These are phyloP conservation scores for Daldinia loculata DNA, from an alignment of 495 filamentous ascomycete genomes.

Conservation along the genomic window DNA sequence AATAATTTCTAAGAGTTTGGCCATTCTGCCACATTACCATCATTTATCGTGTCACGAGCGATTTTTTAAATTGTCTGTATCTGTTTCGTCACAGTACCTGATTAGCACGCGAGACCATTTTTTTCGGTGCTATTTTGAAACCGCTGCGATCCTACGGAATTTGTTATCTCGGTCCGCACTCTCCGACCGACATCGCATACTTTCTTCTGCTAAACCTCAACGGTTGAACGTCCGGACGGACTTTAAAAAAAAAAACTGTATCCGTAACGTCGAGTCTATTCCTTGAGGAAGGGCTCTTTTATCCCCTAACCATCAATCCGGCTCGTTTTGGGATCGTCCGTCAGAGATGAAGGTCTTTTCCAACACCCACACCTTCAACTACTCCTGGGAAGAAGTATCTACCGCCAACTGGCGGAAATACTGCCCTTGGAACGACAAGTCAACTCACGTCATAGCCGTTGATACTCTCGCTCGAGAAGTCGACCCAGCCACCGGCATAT, in stretches of 20 bases:
- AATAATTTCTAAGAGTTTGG: background rate
- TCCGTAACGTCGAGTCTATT: background rate
- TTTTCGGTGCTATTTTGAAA: slow-evolving; percentile 22
- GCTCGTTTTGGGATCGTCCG: slow-evolving; percentile 4
- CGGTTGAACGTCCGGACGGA: background rate
- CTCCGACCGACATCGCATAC: slow-evolving; percentile 30
- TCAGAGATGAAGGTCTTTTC: slow-evolving; percentile 91
- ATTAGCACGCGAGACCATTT: slow-evolving; percentile 12
- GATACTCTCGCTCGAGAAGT: slow-evolving; percentile 87
- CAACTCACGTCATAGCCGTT: slow-evolving; percentile 90
- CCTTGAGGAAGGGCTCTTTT: slow-evolving; percentile 4
- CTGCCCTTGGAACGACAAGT: slow-evolving; percentile 97
- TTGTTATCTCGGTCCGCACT: slow-evolving; percentile 31
- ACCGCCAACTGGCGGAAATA: slow-evolving; percentile 99
- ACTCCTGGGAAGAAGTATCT: slow-evolving; percentile 98
- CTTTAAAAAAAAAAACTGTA: background rate
- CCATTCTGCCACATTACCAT: slow-evolving; percentile 25
- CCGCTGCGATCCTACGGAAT: slow-evolving; percentile 5
- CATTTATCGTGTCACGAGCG: slow-evolving; percentile 13
- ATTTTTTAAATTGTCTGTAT: slow-evolving; percentile 15
- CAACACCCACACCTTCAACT: slow-evolving; percentile 86
- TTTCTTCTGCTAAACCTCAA: background rate
- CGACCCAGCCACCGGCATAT: slow-evolving; percentile 83
- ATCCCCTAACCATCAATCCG: background rate
- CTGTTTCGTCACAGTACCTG: slow-evolving; percentile 1